A percentile compares a stretch with the other conserved stretches of the same genome.
These are phyloP conservation scores for Globisporangium parvum DNA, from an alignment of 352 stramenopile species.

Conservation along the genomic window DNA sequence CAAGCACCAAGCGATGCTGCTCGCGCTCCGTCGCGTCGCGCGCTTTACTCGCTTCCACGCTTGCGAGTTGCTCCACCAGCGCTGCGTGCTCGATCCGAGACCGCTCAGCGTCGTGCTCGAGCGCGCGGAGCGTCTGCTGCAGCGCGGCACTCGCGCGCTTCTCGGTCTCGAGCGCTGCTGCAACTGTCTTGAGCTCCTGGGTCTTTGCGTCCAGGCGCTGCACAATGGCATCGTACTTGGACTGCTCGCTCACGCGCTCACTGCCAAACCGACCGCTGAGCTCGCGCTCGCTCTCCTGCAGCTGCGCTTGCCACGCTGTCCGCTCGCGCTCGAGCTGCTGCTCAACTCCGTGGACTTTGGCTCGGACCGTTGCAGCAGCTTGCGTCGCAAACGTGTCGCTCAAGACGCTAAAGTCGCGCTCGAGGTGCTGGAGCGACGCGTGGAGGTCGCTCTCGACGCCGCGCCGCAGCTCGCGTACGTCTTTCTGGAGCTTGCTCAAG, in stretches of 20 bases:
- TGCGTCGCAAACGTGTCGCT: conserved; percentile 23
- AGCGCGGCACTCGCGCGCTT: conserved; percentile 23
- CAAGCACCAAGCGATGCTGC: conserved; percentile 12
- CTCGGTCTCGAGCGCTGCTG: conserved; percentile 18
- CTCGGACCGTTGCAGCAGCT: conserved; percentile 15
- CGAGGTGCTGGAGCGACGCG: conserved; percentile 20
- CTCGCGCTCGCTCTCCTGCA: conserved; percentile 49
- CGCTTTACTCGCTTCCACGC: conserved; percentile 23
- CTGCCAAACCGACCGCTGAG: conserved; percentile 34
- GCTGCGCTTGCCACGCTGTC: conserved; percentile 28
- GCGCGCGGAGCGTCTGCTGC: conserved; percentile 23
- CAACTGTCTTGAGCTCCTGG: conserved; percentile 26
- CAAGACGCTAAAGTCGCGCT: conserved; percentile 22
- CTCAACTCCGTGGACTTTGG: conserved; percentile 17
- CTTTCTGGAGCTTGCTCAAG: conserved; percentile 21
- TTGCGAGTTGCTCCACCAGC: conserved; percentile 33
- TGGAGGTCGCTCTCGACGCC: conserved; percentile 28
- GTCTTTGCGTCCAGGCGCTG: conserved; percentile 35
- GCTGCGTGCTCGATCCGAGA: conserved; percentile 26
- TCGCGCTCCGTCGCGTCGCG: conserved; percentile 19
- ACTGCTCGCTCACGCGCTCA: conserved; percentile 46
- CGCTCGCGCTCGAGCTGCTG: conserved; percentile 31
- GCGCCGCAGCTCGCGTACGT: conserved; percentile 27
- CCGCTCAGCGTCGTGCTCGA: conserved; percentile 33
- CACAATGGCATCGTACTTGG: conserved; percentile 45